A percentile compares a stretch with the other conserved stretches of the same genome.
Evolutionary conservation across 2,329 filamentous ascomycete species (phyloP).

Genomic region (Paraconiothyrium brasiliense): DNA sequence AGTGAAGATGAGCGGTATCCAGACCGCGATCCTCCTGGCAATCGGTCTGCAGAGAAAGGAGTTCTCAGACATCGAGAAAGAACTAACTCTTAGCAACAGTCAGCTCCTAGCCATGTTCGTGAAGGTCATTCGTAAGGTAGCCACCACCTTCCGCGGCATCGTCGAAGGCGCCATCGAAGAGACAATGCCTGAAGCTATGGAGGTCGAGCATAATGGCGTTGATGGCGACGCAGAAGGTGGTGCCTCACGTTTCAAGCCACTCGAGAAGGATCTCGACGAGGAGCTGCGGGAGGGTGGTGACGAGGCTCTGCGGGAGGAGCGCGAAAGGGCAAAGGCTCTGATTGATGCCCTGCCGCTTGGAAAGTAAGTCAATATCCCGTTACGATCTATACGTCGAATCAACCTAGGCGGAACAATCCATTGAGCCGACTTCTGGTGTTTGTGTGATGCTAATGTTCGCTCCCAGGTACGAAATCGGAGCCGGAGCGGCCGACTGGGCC

Average conservation of each 20-base stretch:
- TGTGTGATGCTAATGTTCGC: slow-evolving; percentile 15
- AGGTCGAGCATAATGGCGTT: slow-evolving; percentile 60
- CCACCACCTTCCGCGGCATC: slow-evolving; percentile 77
- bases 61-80: slow-evolving; percentile 80
- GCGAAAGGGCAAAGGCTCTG: slow-evolving; percentile 83
- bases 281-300: slow-evolving; percentile 87
- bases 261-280: slow-evolving; percentile 77
- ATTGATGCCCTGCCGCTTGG: slow-evolving; percentile 92
- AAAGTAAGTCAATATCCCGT: slow-evolving; percentile 65
- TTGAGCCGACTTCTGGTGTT: too few species aligned
- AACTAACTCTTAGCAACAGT: slow-evolving; percentile 75
- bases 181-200: slow-evolving; percentile 56
- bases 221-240: slow-evolving; percentile 68
- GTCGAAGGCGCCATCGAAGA: slow-evolving; percentile 72
- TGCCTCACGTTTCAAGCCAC: slow-evolving; percentile 72
- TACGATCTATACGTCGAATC: neutral
- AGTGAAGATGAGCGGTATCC: slow-evolving; percentile 80
- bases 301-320: slow-evolving; percentile 74
- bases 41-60: slow-evolving; percentile 89
- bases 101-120: slow-evolving; percentile 97
- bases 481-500: slow-evolving; percentile 63
- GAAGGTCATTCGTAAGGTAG: slow-evolving; percentile 91
- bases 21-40: slow-evolving; percentile 87
- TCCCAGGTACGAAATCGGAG: slow-evolving; percentile 55
- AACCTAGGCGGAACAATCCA: neutral